A percentile compares a stretch with the other conserved stretches of the same genome.
Evolutionary conservation across 208 protist species (phyloP).

Genomic region (Histomonas meleagridis): DNA sequence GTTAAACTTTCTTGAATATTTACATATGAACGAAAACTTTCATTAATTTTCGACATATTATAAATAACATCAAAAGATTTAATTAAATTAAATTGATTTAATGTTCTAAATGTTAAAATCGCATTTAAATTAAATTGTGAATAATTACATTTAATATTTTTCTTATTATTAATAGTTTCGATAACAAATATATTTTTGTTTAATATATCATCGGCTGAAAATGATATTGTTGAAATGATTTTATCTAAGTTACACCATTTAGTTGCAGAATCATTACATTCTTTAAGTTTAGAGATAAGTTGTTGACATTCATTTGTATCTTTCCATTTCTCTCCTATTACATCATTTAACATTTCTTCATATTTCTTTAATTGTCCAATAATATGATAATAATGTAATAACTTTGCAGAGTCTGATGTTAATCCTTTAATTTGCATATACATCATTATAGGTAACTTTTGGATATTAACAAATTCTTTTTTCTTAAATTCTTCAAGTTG

Average conservation of each 20-base stretch:
- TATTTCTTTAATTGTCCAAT: neutral
- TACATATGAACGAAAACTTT: neutral
- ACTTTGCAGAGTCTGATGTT: neutral
- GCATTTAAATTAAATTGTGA: neutral
- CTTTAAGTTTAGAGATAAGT: neutral
- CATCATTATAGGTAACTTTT: neutral
- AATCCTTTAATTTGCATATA: neutral
- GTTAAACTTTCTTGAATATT: neutral
- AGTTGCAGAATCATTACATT: neutral
- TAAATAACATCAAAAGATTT: neutral
- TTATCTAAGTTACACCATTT: neutral
- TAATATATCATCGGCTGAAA: neutral
- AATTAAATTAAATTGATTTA: neutral
- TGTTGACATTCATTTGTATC: neutral
- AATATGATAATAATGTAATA: neutral
- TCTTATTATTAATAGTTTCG: neutral
- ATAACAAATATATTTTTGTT: neutral
- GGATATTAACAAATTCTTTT: neutral
- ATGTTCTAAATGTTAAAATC: neutral
- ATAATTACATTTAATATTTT: neutral
- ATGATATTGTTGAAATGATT: neutral
- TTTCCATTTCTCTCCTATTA: neutral
- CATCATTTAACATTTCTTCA: neutral
- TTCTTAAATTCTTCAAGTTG: slow-evolving; percentile 1
- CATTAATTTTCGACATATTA: neutral